Conservation (phyloP, 1,139 yeast genomes). For the Kurtzmaniella quercitrusa region DNA sequence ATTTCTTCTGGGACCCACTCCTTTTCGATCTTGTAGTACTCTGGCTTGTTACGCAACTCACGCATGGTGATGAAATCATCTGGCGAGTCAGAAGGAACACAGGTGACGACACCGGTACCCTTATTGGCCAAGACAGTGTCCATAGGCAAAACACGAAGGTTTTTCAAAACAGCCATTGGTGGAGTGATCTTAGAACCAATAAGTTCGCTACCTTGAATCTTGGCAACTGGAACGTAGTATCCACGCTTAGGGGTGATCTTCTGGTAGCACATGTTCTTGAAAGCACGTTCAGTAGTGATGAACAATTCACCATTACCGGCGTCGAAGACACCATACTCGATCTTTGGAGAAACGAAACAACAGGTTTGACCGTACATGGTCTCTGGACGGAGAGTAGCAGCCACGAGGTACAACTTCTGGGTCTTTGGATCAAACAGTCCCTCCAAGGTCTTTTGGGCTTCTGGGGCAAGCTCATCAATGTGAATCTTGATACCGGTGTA, state of each 20-base stretch:
- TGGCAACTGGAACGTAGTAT: slow-evolving; percentile 54
- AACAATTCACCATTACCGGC: slow-evolving; percentile 75
- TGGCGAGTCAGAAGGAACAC: slow-evolving; percentile 98
- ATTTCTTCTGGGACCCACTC: slow-evolving; percentile 83
- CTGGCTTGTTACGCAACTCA: slow-evolving; percentile 87
- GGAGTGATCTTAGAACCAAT: slow-evolving; percentile 87
- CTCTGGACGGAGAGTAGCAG: slow-evolving; percentile 98
- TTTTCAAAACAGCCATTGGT: slow-evolving; percentile 69
- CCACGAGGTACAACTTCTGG: slow-evolving; percentile 77
- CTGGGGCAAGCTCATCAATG: slow-evolving; percentile 58
- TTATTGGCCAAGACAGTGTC: slow-evolving; percentile 91
- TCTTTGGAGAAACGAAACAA: slow-evolving; percentile 95
- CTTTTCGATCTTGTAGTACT: slow-evolving; percentile 77
- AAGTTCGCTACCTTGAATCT: slow-evolving; percentile 65
- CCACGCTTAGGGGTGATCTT: slow-evolving; percentile 90
- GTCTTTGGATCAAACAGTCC: slow-evolving; percentile 40
- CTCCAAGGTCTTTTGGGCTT: slow-evolving; percentile 48
- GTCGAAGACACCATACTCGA: slow-evolving; percentile 85
- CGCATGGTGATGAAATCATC: slow-evolving; percentile 87
- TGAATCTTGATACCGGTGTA: slow-evolving; percentile 88
- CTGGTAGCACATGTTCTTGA: slow-evolving; percentile 96
- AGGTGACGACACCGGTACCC: slow-evolving; percentile 99
- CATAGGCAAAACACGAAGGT: slow-evolving; percentile 91
- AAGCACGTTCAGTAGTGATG: slow-evolving; percentile 94
- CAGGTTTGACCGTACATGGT: slow-evolving; percentile 99